Conservation (phyloP, 805 yeast species). For the Hanseniaspora meyeri region DNA sequence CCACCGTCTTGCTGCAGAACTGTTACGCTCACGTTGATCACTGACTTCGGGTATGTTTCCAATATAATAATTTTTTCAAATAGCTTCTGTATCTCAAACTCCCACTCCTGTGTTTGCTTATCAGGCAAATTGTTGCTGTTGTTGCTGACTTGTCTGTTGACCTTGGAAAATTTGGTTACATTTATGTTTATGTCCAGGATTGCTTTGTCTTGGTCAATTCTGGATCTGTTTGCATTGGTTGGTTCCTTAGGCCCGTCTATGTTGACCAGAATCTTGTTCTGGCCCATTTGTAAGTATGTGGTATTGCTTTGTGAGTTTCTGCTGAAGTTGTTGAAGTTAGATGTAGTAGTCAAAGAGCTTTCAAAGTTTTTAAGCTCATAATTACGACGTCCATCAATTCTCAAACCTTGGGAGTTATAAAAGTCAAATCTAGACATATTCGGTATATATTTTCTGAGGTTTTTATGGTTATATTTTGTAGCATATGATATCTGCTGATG, state of each 20-base stretch:
- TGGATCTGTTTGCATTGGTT: conserved; percentile 33
- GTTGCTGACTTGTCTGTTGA: conserved; percentile 49
- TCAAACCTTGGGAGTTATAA: conserved; percentile 88
- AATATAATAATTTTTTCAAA: conserved; percentile 62
- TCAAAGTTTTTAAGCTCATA: conserved; percentile 77
- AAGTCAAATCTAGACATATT: conserved; percentile 61
- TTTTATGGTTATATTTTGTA: neutral
- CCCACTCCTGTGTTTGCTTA: conserved; percentile 61
- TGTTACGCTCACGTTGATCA: conserved; percentile 60
- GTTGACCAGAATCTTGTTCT: conserved; percentile 72
- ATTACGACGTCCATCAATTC: conserved; percentile 91
- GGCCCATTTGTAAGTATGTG: conserved; percentile 82
- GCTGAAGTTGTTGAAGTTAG: conserved; percentile 28
- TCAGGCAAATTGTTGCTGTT: conserved; percentile 29
- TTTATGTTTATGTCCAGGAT: conserved; percentile 51
- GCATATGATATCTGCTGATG: neutral
- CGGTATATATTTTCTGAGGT: neutral
- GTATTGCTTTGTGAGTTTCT: conserved; percentile 93
- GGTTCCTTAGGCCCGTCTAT: conserved; percentile 91
- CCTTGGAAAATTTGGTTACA: conserved; percentile 69
- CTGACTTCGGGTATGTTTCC: conserved; percentile 69
- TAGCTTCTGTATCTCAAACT: conserved; percentile 54
- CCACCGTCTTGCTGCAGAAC: conserved; percentile 90
- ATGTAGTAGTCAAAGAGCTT: conserved; percentile 39
- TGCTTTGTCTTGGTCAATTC: conserved; percentile 40